Conservation (phyloP, 2,329 filamentous ascomycete species). For the Venturia pyrina region DNA sequence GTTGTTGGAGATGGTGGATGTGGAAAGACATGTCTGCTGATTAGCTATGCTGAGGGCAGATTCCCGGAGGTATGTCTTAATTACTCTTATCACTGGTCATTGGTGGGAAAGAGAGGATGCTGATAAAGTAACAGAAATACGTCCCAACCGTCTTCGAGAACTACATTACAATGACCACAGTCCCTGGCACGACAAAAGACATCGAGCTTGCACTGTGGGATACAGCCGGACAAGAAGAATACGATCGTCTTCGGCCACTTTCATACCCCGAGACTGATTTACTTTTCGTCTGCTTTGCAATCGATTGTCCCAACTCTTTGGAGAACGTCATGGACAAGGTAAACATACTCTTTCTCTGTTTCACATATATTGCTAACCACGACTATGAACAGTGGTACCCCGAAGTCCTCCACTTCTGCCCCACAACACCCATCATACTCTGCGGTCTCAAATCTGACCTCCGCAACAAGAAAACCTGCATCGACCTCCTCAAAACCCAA, state of each 20-base stretch:
- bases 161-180: constrained; percentile 95
- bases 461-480: constrained; percentile 88
- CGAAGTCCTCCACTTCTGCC: constrained; percentile 97
- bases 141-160: constrained; percentile 99
- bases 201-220: constrained; percentile 98
- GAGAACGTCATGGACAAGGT: constrained; percentile 99
- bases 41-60: constrained; percentile 97
- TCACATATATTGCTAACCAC: constrained; percentile 19
- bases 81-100: neutral
- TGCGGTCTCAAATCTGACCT: constrained; percentile 96
- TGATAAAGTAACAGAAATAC: constrained; percentile 65
- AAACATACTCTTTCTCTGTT: constrained; percentile 16
- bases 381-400: constrained; percentile 75
- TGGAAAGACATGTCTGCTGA: constrained; percentile 95
- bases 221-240: constrained; percentile 96
- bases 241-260: constrained; percentile 87
- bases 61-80: constrained; percentile 74
- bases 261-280: constrained; percentile 98
- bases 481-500: constrained; percentile 97
- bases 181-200: constrained; percentile 79
- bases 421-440: constrained; percentile 89
- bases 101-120: neutral
- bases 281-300: constrained; percentile 97
- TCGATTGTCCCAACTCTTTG: constrained; percentile 94
- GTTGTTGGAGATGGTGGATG: constrained; percentile 97